These are phyloP conservation scores for Ceratobasidium sp. DNA, from an alignment of 1,284 basidiomycete genomes.

Conservation along the genomic window DNA sequence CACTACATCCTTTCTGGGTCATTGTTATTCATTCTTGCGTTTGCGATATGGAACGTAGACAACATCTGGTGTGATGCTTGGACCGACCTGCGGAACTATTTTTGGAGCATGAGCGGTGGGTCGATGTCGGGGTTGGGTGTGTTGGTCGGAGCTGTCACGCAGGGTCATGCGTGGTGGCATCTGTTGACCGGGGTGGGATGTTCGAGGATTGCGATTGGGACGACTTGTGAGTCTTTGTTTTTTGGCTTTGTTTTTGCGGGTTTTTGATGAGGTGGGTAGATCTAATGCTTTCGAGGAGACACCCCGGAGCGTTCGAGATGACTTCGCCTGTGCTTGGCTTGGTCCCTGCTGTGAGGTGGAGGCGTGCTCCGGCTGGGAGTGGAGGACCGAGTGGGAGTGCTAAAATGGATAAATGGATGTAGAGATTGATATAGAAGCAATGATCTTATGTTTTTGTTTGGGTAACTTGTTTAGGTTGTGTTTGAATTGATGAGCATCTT, in stretches of 20 bases:
- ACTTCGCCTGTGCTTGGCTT: constrained; percentile 15
- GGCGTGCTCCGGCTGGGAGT: neutral
- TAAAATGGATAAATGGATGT: constrained; percentile 34
- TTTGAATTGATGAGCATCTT: too few relatives aligned
- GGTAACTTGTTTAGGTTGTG: too few relatives aligned
- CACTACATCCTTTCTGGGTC: constrained; percentile 55
- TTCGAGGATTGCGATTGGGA: constrained; percentile 60
- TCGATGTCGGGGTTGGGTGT: constrained; percentile 1
- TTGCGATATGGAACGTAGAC: constrained; percentile 67
- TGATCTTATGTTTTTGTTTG: too few relatives aligned
- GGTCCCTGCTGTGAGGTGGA: constrained; percentile 24
- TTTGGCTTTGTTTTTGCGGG: too few relatives aligned
- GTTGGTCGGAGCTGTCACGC: constrained; percentile 47
- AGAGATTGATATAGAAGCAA: neutral
- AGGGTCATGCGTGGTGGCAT: constrained; percentile 65
- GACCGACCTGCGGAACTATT: constrained; percentile 49
- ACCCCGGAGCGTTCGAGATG: constrained; percentile 39
- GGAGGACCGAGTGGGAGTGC: constrained; percentile 22
- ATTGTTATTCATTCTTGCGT: constrained; percentile 59
- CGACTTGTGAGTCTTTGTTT: constrained; percentile 54
- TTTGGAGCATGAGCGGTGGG: constrained; percentile 50
- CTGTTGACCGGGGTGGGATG: constrained; percentile 64
- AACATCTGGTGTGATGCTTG: constrained; percentile 63
- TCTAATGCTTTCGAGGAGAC: constrained; percentile 32
- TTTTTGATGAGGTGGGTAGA: neutral